Evolutionary conservation across 106 monocot genomes (phyloP).

Genomic region (Phalaenopsis aphrodite): DNA sequence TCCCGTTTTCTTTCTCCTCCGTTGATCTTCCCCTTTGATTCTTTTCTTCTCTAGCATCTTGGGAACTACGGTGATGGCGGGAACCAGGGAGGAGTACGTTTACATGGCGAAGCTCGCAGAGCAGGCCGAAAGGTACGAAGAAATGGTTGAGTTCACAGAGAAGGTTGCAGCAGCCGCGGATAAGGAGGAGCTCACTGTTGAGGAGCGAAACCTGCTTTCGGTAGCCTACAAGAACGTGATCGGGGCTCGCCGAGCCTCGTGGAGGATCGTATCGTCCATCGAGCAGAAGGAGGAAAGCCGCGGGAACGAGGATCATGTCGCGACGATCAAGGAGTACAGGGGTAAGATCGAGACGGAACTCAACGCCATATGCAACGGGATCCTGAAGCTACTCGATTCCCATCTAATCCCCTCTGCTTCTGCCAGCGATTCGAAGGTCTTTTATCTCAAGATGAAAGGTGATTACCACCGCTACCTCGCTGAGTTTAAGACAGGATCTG

Average conservation of each 20-base stretch:
- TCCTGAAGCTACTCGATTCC: slow-evolving; percentile 13
- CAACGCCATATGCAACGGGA: slow-evolving; percentile 17
- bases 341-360: slow-evolving; percentile 27
- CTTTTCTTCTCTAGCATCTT: background rate
- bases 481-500: slow-evolving; percentile 25
- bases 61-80: slow-evolving; percentile 12
- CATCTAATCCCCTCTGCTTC: slow-evolving; percentile 16
- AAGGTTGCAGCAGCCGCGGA: slow-evolving; percentile 14
- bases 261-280: slow-evolving; percentile 26
- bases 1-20: background rate
- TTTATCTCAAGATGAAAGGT: slow-evolving; percentile 32
- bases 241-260: slow-evolving; percentile 18
- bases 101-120: slow-evolving; percentile 35
- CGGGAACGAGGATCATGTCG: slow-evolving; percentile 23
- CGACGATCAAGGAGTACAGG: slow-evolving; percentile 19
- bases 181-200: slow-evolving; percentile 20
- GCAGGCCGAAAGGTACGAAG: slow-evolving; percentile 29
- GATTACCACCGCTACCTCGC: slow-evolving; percentile 24
- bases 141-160: slow-evolving; percentile 30
- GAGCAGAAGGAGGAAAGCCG: slow-evolving; percentile 31
- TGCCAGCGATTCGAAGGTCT: slow-evolving; percentile 22
- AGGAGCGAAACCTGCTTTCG: slow-evolving; percentile 29
- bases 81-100: slow-evolving; percentile 19
- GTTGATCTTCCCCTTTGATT: background rate
- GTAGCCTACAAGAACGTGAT: slow-evolving; percentile 26